Percentiles rank a stretch among this genome's conserved stretches.
These are phyloP conservation scores for Thymus mandschuricus DNA, from an alignment of 257 asterid genomes.

Conservation along the genomic window DNA sequence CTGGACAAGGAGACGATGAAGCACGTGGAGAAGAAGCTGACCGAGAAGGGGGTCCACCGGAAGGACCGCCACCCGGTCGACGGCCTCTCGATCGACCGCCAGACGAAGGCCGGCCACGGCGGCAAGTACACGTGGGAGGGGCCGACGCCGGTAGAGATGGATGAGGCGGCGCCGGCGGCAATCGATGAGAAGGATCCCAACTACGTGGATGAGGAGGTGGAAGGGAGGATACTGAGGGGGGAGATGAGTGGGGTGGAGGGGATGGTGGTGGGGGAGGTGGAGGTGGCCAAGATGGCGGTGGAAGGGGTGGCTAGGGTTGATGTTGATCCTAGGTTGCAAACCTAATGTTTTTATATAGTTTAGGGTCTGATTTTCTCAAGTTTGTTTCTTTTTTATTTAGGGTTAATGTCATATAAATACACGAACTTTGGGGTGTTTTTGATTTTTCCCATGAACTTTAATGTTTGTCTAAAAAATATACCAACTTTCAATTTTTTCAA, in stretches of 20 bases:
- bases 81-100: slow-evolving; percentile 38
- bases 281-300: slow-evolving; percentile 46
- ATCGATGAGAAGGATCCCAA: slow-evolving; percentile 60
- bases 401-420: no score
- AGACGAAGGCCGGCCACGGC: slow-evolving; percentile 56
- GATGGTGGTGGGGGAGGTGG: slow-evolving; percentile 30
- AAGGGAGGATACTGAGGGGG: slow-evolving; percentile 38
- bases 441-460: no score
- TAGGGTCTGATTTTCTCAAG: no score
- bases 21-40: slow-evolving; percentile 47
- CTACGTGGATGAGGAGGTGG: slow-evolving; percentile 62
- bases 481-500: no score
- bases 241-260: slow-evolving; percentile 45
- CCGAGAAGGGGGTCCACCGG: slow-evolving; percentile 56
- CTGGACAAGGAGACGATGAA: slow-evolving; percentile 41
- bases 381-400: no score
- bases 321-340: slow-evolving; percentile 42
- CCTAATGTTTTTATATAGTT: no score
- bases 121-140: slow-evolving; percentile 77
- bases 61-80: slow-evolving; percentile 56
- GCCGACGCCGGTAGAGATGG: slow-evolving; percentile 40
- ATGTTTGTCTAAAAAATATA: no score
- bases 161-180: slow-evolving; percentile 42
- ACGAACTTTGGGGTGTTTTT: no score
- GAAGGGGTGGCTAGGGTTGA: slow-evolving; percentile 55